These are phyloP conservation scores for Pyrus pyrifolia DNA, from an alignment of 306 rosid genomes.

Conservation along the genomic window DNA sequence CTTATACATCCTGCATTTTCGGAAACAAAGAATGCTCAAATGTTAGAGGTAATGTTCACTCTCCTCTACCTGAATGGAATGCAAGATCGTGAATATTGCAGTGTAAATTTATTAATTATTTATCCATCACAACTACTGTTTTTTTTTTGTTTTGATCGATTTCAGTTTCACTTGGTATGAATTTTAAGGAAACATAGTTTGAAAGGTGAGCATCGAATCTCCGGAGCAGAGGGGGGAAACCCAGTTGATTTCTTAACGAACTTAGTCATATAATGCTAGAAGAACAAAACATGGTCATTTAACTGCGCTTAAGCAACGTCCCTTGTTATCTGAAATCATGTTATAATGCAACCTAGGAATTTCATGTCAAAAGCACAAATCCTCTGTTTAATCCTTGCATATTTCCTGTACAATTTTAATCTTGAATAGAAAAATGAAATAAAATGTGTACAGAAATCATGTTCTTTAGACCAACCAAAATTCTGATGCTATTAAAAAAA, in stretches of 20 bases:
- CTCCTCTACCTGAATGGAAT: background rate
- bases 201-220: background rate
- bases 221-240: too few species aligned
- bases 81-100: background rate
- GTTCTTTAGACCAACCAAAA: background rate
- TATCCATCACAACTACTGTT: background rate
- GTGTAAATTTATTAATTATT: background rate
- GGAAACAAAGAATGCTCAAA: background rate
- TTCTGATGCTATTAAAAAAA: background rate
- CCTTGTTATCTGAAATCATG: too few species aligned
- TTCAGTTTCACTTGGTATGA: background rate
- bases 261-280: background rate
- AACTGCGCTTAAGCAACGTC: background rate
- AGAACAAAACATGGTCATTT: background rate
- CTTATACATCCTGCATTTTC: conserved; percentile 28
- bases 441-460: background rate
- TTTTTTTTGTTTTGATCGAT: background rate
- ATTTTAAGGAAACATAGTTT: background rate
- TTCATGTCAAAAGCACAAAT: too few species aligned
- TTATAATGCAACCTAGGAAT: too few species aligned
- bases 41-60: background rate
- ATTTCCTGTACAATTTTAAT: too few species aligned
- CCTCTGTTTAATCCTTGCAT: too few species aligned
- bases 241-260: background rate
- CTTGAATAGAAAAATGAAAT: too few species aligned